phyloP scores from a whole-genome alignment of 1,139 yeast genomes.

The Kluyveromyces sp. region DNA sequence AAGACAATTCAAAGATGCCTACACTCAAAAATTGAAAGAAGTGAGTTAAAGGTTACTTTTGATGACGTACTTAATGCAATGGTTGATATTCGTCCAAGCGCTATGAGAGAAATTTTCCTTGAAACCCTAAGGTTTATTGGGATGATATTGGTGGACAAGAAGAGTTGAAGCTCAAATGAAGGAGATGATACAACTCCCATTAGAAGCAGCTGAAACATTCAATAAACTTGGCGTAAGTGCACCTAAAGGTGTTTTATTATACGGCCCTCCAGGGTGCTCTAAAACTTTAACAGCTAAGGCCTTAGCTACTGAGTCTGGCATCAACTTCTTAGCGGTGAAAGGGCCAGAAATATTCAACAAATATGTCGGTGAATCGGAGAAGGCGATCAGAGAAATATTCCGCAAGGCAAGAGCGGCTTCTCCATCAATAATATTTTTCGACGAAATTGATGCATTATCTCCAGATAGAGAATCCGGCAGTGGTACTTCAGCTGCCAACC shows the following conservation, averaged over 20 bases:
- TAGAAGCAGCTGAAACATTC: slow-evolving; percentile 76
- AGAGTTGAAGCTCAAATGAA: slow-evolving; percentile 62
- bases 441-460: slow-evolving; percentile 90
- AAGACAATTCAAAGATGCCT: slow-evolving; percentile 63
- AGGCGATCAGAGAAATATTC: slow-evolving; percentile 81
- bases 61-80: slow-evolving; percentile 62
- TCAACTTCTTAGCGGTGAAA: slow-evolving; percentile 85
- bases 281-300: slow-evolving; percentile 93
- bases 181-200: slow-evolving; percentile 88
- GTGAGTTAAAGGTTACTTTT: slow-evolving; percentile 33
- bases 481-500: slow-evolving; percentile 65
- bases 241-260: slow-evolving; percentile 82
- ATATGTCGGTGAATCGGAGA: slow-evolving; percentile 90
- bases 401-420: slow-evolving; percentile 89
- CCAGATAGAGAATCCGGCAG: slow-evolving; percentile 61
- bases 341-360: slow-evolving; percentile 94
- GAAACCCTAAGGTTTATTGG: slow-evolving; percentile 93
- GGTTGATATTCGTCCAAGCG: slow-evolving; percentile 81
- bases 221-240: slow-evolving; percentile 71
- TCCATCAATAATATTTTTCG: slow-evolving; percentile 87
- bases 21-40: slow-evolving; percentile 31
- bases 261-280: slow-evolving; percentile 97
- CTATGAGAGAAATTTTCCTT: slow-evolving; percentile 89
- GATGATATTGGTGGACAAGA: slow-evolving; percentile 94
- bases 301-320: slow-evolving; percentile 87